phyloP scores from a whole-genome alignment of 169 alveolate species.

The Eimeria acervulina region DNA sequence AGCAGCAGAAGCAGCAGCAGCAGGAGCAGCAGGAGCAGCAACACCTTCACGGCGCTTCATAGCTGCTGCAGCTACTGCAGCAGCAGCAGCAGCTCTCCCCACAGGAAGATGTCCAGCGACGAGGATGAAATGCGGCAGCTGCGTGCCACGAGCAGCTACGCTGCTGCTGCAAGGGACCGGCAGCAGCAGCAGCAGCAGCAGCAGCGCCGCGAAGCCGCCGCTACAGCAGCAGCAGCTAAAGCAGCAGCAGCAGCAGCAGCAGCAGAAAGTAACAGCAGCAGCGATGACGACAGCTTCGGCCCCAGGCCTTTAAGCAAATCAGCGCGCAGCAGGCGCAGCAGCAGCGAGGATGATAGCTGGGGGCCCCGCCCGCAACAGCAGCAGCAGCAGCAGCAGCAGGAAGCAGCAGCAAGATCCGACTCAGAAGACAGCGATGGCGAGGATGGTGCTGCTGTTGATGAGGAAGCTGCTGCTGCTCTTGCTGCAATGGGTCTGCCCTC shows the following conservation, averaged over 20 bases:
- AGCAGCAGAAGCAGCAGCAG: conserved; percentile 15
- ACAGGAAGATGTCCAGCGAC: neutral
- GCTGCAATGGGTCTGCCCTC: conserved; percentile 24
- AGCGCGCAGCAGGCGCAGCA: conserved; percentile 45
- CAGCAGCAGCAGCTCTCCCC: neutral
- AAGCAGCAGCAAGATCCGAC: neutral
- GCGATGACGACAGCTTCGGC: conserved; percentile 19
- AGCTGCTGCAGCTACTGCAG: too few relatives aligned
- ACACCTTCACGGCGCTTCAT: neutral
- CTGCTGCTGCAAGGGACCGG: conserved; percentile 17
- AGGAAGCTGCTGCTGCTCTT: conserved; percentile 1
- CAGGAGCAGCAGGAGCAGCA: neutral
- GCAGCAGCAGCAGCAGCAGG: conserved; percentile 23
- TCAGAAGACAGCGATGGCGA: neutral
- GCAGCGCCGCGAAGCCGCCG: neutral
- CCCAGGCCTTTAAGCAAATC: conserved; percentile 8
- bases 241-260: conserved; percentile 20
- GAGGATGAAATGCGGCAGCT: conserved; percentile 43
- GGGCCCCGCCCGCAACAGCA: neutral
- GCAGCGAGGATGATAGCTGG: neutral
- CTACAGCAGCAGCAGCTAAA: too few relatives aligned
- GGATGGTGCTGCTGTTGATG: conserved; percentile 10
- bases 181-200: conserved; percentile 33
- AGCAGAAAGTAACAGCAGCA: conserved; percentile 9
- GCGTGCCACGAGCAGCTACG: conserved; percentile 21